phyloP scores from a whole-genome alignment of 805 yeast species.

The Cyberlindnera amylophila region DNA sequence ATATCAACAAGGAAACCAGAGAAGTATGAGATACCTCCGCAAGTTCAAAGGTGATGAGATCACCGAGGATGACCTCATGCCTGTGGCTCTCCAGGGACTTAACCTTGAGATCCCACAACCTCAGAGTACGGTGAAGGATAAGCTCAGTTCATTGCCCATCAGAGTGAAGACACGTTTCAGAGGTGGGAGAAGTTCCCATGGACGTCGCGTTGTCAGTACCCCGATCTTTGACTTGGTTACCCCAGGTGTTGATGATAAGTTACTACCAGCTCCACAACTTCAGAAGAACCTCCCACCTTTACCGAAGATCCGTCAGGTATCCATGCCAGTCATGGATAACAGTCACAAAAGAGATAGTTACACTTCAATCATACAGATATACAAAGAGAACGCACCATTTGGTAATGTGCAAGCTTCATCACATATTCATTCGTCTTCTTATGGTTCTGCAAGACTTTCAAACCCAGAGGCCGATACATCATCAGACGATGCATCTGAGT shows the following conservation, averaged over 20 bases:
- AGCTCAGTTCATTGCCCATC: conserved; percentile 17
- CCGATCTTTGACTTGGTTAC: conserved; percentile 20
- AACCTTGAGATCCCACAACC: conserved; percentile 10
- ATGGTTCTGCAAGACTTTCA: conserved; percentile 1
- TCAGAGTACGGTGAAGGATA: neutral
- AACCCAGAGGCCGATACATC: conserved; percentile 2
- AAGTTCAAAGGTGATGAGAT: conserved; percentile 22
- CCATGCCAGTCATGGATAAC: conserved; percentile 12
- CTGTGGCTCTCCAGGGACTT: conserved; percentile 2
- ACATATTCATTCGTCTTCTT: neutral
- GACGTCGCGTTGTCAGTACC: conserved; percentile 22
- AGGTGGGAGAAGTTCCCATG: conserved; percentile 8
- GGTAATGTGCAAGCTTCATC: neutral
- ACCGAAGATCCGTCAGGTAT: conserved; percentile 7
- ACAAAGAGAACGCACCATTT: conserved; percentile 15
- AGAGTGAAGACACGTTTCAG: conserved; percentile 20
- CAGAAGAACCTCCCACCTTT: neutral
- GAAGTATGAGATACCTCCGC: conserved; percentile 19
- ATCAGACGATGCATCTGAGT: conserved; percentile 6
- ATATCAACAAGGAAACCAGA: neutral
- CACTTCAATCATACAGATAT: conserved; percentile 16
- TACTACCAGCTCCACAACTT: conserved; percentile 3
- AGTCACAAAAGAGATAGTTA: neutral
- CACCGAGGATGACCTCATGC: conserved; percentile 16
- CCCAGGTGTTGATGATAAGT: neutral